Base-by-base conservation (phyloP, 352 stramenopile species). In the Saprolegnia parasitica region DNA sequence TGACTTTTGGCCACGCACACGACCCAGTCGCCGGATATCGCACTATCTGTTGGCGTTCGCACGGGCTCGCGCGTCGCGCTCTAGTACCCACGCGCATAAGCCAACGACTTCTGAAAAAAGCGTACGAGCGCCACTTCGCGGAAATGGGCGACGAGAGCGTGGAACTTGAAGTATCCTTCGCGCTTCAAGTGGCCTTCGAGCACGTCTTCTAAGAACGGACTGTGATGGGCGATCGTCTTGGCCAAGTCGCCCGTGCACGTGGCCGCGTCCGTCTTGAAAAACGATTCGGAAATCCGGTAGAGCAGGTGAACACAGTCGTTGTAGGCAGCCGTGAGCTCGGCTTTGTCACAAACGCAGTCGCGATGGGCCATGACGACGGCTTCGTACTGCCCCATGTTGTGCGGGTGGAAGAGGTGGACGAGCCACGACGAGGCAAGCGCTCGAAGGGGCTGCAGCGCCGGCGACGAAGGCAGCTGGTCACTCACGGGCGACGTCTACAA, bases 381-480 rank as follows among this genome's bases (percentile, higher is more conserved):
- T 60, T 60, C 52, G 35, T 60, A 60, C 20, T 60, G 52, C 52
- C 35, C 24, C 13, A 60, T 60, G 35, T 60, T 60, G 10, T 60
- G 52, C 16, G 52, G 52, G 35, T 60, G 52, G 52, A 60, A 60
- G 16, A 60, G 35, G 11, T 60, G 52, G 3, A 60, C 52, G 24
- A 60, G 35, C 52, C 52, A 60, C 13, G 11, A 20, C 13, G 35
- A 16, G 20, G 52, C 52, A 9, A 60, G 13, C 8, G 13, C 13
- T 3, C 16, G 24, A 9, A 60, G 35, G 3, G 13, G 52, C n/a
- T 16, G 24, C 52, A 60, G 18, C 42, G n/a, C n/a, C n/a, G 42
- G 3, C 13, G 13, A 15, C 13, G 11, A 2, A n/a, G 42, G 4
- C 42, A 49, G 11, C 3, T 49, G 4, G 13, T n/a, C 18, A n/a